A percentile compares a stretch with the other conserved stretches of the same genome.
Evolutionary conservation across 2,329 filamentous ascomycete genomes (phyloP).

Genomic region (Sordariomycetes sp.): DNA sequence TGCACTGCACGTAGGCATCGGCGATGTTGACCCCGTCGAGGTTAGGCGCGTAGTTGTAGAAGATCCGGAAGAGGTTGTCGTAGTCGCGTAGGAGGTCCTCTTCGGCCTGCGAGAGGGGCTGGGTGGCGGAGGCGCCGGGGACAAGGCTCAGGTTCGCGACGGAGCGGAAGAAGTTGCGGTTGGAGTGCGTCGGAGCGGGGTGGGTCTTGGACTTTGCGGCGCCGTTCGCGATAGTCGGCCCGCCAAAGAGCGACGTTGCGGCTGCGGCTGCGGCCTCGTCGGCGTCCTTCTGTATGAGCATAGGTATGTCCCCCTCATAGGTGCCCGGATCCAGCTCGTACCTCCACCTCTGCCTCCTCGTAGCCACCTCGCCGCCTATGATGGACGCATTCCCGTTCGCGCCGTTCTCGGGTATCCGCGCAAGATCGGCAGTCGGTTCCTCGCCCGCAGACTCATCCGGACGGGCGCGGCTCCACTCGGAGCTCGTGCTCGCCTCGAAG

Average conservation of each 20-base stretch:
- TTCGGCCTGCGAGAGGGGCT: slow-evolving; percentile 43
- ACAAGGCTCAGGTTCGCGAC: slow-evolving; percentile 64
- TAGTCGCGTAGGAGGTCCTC: slow-evolving; percentile 81
- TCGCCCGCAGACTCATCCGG: background rate
- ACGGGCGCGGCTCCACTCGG: slow-evolving; percentile 56
- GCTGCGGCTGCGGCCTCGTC: slow-evolving; percentile 12
- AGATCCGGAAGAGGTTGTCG: slow-evolving; percentile 89
- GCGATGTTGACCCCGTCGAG: slow-evolving; percentile 84
- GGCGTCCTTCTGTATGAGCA: slow-evolving; percentile 70
- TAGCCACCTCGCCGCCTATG: background rate
- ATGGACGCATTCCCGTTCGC: background rate
- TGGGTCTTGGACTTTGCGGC: slow-evolving; percentile 22
- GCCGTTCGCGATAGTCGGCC: background rate
- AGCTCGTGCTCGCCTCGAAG: slow-evolving; percentile 77
- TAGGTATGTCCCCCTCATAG: slow-evolving; percentile 67
- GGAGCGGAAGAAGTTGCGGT: slow-evolving; percentile 66
- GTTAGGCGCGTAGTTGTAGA: slow-evolving; percentile 82
- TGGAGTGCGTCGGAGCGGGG: slow-evolving; percentile 7
- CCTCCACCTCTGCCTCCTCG: slow-evolving; percentile 49
- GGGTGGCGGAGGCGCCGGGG: slow-evolving; percentile 29
- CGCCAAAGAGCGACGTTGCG: slow-evolving; percentile 44
- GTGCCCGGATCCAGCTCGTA: slow-evolving; percentile 77
- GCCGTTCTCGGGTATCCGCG: slow-evolving; percentile 5
- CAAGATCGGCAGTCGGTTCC: slow-evolving; percentile 12
- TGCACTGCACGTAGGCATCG: slow-evolving; percentile 87